phyloP scores from a whole-genome alignment of 208 protist species.

The Trypanosoma mega region DNA sequence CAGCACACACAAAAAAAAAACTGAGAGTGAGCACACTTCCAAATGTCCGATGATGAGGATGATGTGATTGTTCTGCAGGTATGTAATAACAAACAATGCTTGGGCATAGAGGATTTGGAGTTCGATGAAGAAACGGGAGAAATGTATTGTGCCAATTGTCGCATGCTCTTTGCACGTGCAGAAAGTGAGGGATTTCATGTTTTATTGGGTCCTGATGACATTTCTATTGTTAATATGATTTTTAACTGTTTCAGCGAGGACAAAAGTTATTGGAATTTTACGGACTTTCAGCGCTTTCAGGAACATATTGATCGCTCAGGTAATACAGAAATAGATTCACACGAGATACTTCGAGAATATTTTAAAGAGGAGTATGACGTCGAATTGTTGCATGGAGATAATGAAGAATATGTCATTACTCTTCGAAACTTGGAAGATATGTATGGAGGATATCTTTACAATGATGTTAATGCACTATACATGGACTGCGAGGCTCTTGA shows the following conservation, averaged over 20 bases:
- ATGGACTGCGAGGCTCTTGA: slow-evolving; percentile 70
- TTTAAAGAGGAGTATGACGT: slow-evolving; percentile 85
- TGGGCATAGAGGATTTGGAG: slow-evolving; percentile 71
- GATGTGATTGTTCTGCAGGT: slow-evolving; percentile 81
- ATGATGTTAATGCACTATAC: slow-evolving; percentile 68
- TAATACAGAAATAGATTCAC: slow-evolving; percentile 34
- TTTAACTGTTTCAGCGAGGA: slow-evolving; percentile 58
- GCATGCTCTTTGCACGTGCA: slow-evolving; percentile 55
- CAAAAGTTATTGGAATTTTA: slow-evolving; percentile 60
- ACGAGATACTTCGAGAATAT: slow-evolving; percentile 39
- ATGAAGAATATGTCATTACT: slow-evolving; percentile 37
- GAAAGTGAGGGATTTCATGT: slow-evolving; percentile 70
- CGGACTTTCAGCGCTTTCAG: slow-evolving; percentile 68
- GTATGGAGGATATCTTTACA: slow-evolving; percentile 83
- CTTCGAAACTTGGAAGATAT: slow-evolving; percentile 71
- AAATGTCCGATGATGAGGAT: slow-evolving; percentile 66
- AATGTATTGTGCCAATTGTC: slow-evolving; percentile 74
- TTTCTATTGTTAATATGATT: slow-evolving; percentile 50
- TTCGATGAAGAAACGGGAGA: slow-evolving; percentile 71
- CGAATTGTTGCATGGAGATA: slow-evolving; percentile 17
- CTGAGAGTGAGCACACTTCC: neutral
- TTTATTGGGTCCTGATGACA: slow-evolving; percentile 60
- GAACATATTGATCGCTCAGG: slow-evolving; percentile 35
- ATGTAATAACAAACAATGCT: slow-evolving; percentile 66
- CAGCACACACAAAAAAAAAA: neutral